Conservation (phyloP, 2,329 filamentous ascomycete genomes). For the Beauveria pseudobassiana region DNA sequence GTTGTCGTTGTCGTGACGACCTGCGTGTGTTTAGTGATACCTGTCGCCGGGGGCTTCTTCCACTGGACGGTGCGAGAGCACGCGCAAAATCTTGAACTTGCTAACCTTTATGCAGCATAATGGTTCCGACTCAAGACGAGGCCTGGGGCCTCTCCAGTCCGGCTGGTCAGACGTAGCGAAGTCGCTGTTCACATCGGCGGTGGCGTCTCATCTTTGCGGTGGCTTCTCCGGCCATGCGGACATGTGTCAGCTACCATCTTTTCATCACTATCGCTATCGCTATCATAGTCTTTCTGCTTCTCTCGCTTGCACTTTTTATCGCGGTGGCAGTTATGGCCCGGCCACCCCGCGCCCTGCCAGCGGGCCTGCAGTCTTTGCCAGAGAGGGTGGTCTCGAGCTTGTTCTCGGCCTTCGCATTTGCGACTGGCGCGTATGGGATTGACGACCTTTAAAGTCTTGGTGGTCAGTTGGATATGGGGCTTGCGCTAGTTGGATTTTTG, state of each 20-base stretch:
- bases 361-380: not conserved
- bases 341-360: not conserved
- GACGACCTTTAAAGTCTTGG: not conserved
- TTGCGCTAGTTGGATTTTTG: not conserved
- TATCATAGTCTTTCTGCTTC: not conserved
- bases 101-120: too few relatives aligned
- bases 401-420: not conserved
- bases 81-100: not conserved
- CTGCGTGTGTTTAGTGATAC: not conserved
- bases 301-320: not conserved
- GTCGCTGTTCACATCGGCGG: not conserved
- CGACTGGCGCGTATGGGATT: not conserved
- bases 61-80: not conserved
- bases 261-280: not conserved
- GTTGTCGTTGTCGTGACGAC: not conserved
- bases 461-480: not conserved
- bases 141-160: not conserved
- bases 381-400: not conserved
- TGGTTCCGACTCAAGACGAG: not conserved
- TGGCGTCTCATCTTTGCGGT: not conserved
- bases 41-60: not conserved
- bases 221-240: not conserved
- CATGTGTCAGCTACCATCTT: not conserved
- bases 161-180: not conserved
- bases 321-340: not conserved